Percentiles rank a stretch among this genome's conserved stretches.
phyloP scores from a whole-genome alignment of 2,329 filamentous ascomycete genomes.

The Ilyonectria mors-panacis region DNA sequence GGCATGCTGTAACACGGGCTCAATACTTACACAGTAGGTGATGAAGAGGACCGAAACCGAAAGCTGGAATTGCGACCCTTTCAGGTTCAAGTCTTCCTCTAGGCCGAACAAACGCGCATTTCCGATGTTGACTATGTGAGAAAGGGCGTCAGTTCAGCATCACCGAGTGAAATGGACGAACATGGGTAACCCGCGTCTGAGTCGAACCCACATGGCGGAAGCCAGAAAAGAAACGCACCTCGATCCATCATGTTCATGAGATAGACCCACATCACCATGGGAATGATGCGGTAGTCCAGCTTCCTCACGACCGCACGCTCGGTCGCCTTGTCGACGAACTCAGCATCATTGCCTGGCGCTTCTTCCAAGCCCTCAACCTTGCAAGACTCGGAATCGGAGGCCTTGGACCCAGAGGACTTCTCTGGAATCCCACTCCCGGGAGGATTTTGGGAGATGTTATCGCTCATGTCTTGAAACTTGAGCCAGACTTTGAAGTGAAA shows the following conservation, averaged over 20 bases:
- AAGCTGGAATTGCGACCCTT: constrained; percentile 70
- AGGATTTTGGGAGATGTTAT: background rate
- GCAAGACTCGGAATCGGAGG: constrained; percentile 39
- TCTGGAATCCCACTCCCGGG: background rate
- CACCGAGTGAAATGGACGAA: background rate
- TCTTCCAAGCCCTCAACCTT: constrained; percentile 36
- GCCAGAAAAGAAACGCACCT: constrained; percentile 36
- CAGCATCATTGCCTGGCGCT: constrained; percentile 29
- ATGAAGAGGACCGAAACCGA: constrained; percentile 61
- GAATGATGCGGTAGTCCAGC: constrained; percentile 52
- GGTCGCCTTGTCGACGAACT: constrained; percentile 38
- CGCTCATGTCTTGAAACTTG: background rate
- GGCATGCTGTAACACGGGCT: too few relatives aligned
- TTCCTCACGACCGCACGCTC: constrained; percentile 47
- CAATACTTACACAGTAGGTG: constrained; percentile 58
- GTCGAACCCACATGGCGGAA: fast-evolving
- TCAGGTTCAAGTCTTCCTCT: constrained; percentile 71
- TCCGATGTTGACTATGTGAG: constrained; percentile 76
- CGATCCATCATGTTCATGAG: constrained; percentile 56
- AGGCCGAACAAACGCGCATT: constrained; percentile 67
- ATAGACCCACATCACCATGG: constrained; percentile 52
- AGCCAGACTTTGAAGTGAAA: background rate
- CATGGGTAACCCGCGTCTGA: background rate
- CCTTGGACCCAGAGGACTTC: constrained; percentile 25
- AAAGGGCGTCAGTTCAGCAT: background rate